Evolutionary conservation across 2,329 filamentous ascomycete species (phyloP).

Genomic region (Calonectria pteridis): DNA sequence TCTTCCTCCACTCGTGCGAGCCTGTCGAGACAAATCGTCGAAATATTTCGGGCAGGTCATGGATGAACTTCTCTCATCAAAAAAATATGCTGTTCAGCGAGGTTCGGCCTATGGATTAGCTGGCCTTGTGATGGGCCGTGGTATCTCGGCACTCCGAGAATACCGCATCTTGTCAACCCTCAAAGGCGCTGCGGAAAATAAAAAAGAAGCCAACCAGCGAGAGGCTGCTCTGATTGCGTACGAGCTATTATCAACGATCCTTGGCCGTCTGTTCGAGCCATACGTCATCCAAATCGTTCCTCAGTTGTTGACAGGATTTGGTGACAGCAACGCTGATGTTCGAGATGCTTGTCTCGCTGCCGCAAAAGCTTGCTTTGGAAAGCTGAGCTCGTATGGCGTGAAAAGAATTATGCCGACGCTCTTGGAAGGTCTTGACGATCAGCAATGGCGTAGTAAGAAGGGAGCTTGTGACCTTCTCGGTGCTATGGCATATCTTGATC

Average conservation of each 20-base stretch:
- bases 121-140: conserved; percentile 89
- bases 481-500: conserved; percentile 98
- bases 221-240: conserved; percentile 92
- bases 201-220: conserved; percentile 89
- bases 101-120: conserved; percentile 96
- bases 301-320: conserved; percentile 88
- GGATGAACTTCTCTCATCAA: conserved; percentile 85
- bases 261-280: conserved; percentile 92
- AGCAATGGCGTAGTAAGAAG: conserved; percentile 98
- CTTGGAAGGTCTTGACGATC: conserved; percentile 90
- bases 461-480: conserved; percentile 96
- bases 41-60: conserved; percentile 86
- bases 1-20: conserved; percentile 88
- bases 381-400: conserved; percentile 94
- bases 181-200: conserved; percentile 89
- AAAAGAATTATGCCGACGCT: conserved; percentile 94
- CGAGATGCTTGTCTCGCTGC: conserved; percentile 93
- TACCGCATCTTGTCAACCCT: conserved; percentile 88
- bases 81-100: conserved; percentile 92
- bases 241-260: conserved; percentile 87
- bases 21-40: conserved; percentile 81
- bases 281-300: conserved; percentile 97
- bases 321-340: conserved; percentile 88
- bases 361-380: conserved; percentile 93
- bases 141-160: conserved; percentile 84